Conservation (phyloP, 2,329 filamentous ascomycete genomes). For the Corniculantispora saksenae region DNA sequence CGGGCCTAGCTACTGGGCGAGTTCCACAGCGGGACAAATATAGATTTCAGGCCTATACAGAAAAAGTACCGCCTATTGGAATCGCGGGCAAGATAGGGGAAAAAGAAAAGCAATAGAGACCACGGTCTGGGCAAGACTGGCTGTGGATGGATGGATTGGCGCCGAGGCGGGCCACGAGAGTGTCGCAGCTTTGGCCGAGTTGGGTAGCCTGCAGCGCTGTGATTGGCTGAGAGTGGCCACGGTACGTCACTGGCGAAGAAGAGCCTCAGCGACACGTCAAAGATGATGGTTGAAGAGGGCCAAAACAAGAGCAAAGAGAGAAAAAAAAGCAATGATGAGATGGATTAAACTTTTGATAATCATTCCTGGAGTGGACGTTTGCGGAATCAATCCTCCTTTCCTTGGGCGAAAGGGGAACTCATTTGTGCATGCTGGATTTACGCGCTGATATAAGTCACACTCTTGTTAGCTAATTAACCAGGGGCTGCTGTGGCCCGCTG, state of each 20-base stretch:
- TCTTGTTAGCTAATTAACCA: background rate
- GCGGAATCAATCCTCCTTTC: too few relatives aligned
- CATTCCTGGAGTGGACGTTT: too few relatives aligned
- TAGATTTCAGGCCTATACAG: conserved; percentile 6
- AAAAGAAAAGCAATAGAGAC: background rate
- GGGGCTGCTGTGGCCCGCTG: background rate
- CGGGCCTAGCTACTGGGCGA: too few relatives aligned
- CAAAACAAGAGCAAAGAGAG: background rate
- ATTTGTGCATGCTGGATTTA: background rate
- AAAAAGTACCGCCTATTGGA: background rate
- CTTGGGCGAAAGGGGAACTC: too few relatives aligned
- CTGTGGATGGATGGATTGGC: conserved; percentile 1
- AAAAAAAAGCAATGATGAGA: background rate
- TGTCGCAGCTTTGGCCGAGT: conserved; percentile 17
- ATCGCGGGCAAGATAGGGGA: background rate
- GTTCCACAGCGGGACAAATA: conserved; percentile 6
- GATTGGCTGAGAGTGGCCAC: background rate
- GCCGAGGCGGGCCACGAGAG: conserved; percentile 3
- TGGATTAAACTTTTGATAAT: too few relatives aligned
- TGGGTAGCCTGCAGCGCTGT: conserved; percentile 6
- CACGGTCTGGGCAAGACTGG: background rate
- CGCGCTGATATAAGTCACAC: background rate
- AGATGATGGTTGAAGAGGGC: background rate
- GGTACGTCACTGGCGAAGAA: background rate
- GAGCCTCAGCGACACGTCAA: background rate